Evolutionary conservation across 2,329 filamentous ascomycete genomes (phyloP).

Genomic region (Dothiorella sarmentorum): DNA sequence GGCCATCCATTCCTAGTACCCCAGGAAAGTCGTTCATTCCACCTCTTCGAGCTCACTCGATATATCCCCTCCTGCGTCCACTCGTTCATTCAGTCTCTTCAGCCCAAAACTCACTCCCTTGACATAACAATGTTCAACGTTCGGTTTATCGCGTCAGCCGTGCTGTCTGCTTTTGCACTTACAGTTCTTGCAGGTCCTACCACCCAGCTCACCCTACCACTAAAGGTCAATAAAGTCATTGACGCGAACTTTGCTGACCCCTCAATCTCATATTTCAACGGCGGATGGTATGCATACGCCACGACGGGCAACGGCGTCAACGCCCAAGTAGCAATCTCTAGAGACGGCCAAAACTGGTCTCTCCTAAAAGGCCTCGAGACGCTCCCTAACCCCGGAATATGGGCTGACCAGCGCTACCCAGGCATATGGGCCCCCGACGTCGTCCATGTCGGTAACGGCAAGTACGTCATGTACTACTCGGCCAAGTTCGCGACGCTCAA

Average conservation of each 20-base stretch:
- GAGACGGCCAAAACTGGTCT: slow-evolving; percentile 34
- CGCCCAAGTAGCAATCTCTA: slow-evolving; percentile 38
- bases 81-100: background rate
- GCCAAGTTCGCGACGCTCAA: slow-evolving; percentile 43
- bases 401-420: slow-evolving; percentile 22
- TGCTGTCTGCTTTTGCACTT: background rate
- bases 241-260: slow-evolving; percentile 35
- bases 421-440: slow-evolving; percentile 38
- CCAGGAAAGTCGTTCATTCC: background rate
- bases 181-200: background rate
- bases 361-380: slow-evolving; percentile 27
- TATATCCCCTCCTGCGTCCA: no score
- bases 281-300: slow-evolving; percentile 38
- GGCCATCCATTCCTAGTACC: no score
- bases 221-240: background rate
- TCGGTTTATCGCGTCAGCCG: background rate
- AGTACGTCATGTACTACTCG: slow-evolving; percentile 60
- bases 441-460: slow-evolving; percentile 36
- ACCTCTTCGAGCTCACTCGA: no score
- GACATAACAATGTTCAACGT: background rate
- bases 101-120: background rate
- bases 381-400: slow-evolving; percentile 28
- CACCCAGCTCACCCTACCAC: background rate
- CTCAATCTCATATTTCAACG: slow-evolving; percentile 28
- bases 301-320: slow-evolving; percentile 25